These are phyloP conservation scores for Cytospora leucostoma DNA, from an alignment of 2,329 filamentous ascomycete genomes.

Conservation along the genomic window DNA sequence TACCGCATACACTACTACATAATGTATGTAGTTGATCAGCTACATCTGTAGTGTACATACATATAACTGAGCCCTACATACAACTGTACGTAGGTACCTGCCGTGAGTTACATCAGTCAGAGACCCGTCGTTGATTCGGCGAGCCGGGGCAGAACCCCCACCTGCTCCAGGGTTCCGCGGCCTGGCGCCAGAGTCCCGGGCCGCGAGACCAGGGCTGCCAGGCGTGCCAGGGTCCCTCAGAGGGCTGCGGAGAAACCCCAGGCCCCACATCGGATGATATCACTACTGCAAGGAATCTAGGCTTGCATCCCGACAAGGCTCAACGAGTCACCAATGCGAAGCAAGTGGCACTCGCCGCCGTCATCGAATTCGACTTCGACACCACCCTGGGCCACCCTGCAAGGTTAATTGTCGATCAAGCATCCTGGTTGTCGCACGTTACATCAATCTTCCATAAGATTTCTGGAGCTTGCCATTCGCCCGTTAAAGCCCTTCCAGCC, in stretches of 20 bases:
- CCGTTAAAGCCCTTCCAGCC: background rate
- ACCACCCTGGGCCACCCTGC: background rate
- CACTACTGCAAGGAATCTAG: constrained; percentile 2
- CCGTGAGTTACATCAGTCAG: background rate
- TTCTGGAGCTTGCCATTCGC: constrained; percentile 2
- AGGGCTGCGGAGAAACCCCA: constrained; percentile 4
- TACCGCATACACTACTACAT: background rate
- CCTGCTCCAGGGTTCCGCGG: background rate
- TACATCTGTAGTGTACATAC: background rate
- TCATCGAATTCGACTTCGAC: background rate
- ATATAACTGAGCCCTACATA: background rate
- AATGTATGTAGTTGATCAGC: no score
- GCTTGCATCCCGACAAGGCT: background rate
- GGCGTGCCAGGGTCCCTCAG: background rate
- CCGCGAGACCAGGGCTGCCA: constrained; percentile 1
- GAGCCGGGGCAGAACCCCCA: background rate
- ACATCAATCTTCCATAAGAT: constrained; percentile 13
- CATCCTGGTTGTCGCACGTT: constrained; percentile 4
- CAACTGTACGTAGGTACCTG: background rate
- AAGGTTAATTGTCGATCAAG: background rate
- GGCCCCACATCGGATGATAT: constrained; percentile 9
- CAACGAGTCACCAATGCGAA: background rate
- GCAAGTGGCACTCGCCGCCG: background rate
- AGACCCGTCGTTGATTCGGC: background rate
- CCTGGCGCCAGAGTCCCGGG: background rate